phyloP scores from a whole-genome alignment of 441 rosid genomes.

The Adansonia gregorii region DNA sequence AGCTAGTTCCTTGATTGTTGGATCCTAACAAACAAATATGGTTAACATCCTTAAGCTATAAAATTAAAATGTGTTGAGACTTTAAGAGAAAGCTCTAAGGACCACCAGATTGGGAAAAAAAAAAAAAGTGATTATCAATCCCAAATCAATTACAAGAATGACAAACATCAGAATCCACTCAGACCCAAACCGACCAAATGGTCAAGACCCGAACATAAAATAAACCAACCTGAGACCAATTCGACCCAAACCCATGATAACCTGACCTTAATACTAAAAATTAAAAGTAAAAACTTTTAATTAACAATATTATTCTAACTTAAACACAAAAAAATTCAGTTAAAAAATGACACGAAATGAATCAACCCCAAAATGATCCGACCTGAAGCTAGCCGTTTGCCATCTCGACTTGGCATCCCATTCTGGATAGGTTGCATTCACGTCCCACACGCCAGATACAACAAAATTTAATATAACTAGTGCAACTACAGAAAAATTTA shows the following conservation, averaged over 20 bases:
- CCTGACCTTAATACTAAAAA: too few relatives aligned
- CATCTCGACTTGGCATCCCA: too few relatives aligned
- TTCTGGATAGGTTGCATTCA: not conserved
- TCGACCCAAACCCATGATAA: too few relatives aligned
- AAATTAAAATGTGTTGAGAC: not conserved
- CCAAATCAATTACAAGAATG: constrained; percentile 7
- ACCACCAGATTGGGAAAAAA: not conserved
- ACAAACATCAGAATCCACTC: not conserved
- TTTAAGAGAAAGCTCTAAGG: not conserved
- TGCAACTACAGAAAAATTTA: not conserved
- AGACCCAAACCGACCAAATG: not conserved
- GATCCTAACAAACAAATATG: constrained; percentile 59
- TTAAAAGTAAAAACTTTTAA: too few relatives aligned
- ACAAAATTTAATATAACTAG: not conserved
- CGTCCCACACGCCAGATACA: not conserved
- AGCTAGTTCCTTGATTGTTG: constrained; percentile 87
- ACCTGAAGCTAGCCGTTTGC: too few relatives aligned
- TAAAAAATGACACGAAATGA: too few relatives aligned
- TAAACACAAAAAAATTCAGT: too few relatives aligned
- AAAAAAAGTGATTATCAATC: not conserved
- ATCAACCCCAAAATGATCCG: too few relatives aligned
- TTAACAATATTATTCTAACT: too few relatives aligned
- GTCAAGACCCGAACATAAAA: too few relatives aligned
- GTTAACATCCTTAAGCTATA: not conserved
- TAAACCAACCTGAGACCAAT: too few relatives aligned